Evolutionary conservation across 257 asterid genomes (phyloP), one percentile per base, ranked within the genome.

Genomic region (Verbena officinalis): DNA sequence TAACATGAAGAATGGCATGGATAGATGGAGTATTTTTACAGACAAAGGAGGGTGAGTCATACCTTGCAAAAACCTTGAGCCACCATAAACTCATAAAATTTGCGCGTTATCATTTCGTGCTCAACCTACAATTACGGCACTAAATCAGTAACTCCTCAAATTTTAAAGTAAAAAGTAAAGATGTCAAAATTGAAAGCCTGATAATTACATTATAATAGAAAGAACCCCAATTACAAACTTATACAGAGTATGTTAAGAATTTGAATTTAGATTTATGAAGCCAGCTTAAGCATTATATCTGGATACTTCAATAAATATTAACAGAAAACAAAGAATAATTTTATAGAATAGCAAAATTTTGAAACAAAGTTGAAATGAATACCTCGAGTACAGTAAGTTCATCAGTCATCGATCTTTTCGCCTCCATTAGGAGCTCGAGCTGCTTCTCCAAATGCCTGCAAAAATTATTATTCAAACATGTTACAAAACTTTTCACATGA

Each of bases 41-140:
- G 14, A 63, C 34, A 64, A 7, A 54, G 46, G 53, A 51, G 48
- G 48, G 64, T 5, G 62, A 40, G 31, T 17, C 63, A 9, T 57
- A 86, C 96, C 86, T 77, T 81, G 42, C 71, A 77, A 20, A 72
- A 83, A 72, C 81, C 87, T 72, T 82, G 82, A 72, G 90, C 90
- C 62, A 66, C 72, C 97, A 89, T 93, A 71, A 82, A 80, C 64
- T 90, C 96, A 50, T 85, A 84, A 81, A 79, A 93, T 75, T 85
- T 87, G 73, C 86, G 92, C 99, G 90, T 93, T 73, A 90, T 58
- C 96, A 93, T 84, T 73, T 90, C 96, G 75, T 93, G 95, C 79
- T 90, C 97, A 10, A 90, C 94, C 97, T 89, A 77, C 70, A 76
- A 67, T 59, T 14, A 34, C 46, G n/a, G 62, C 42, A 54, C 3